Conservation (phyloP, 441 rosid species). For the Melastoma candidum region DNA sequence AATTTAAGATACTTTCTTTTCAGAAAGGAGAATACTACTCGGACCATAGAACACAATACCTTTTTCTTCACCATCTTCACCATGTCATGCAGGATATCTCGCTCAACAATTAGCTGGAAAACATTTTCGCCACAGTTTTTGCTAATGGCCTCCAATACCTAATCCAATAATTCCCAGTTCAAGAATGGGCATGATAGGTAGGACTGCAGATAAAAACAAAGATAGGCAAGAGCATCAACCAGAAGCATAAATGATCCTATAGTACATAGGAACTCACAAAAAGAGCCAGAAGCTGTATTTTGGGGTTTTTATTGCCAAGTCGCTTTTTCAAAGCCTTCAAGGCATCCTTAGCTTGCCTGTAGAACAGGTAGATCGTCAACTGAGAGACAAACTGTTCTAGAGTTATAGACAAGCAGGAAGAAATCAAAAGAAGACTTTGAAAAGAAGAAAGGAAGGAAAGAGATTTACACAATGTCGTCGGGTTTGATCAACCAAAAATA, state of each 20-base stretch:
- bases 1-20: too few species aligned
- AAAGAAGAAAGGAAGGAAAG: neutral
- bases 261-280: conserved; percentile 46
- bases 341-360: conserved; percentile 94
- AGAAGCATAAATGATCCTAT: neutral
- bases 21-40: too few species aligned
- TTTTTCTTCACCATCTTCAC: conserved; percentile 94
- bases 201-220: too few species aligned
- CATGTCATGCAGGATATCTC: conserved; percentile 91
- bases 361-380: conserved; percentile 16
- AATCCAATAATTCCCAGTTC: conserved; percentile 16
- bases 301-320: conserved; percentile 71
- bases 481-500: too few species aligned
- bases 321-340: conserved; percentile 90
- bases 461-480: too few species aligned
- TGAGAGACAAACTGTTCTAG: neutral
- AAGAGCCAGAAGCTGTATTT: conserved; percentile 82
- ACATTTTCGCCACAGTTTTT: conserved; percentile 89
- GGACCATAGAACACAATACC: conserved; percentile 20
- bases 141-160: conserved; percentile 92
- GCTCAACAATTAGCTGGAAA: conserved; percentile 83
- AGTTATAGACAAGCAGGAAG: neutral
- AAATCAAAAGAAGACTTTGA: neutral
- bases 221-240: neutral
- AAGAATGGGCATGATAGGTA: neutral